Evolutionary conservation across 768 basidiomycete species (phyloP), one percentile per base, ranked within the genome.

Genomic region (Pseudohyphozyma bogoriensis): DNA sequence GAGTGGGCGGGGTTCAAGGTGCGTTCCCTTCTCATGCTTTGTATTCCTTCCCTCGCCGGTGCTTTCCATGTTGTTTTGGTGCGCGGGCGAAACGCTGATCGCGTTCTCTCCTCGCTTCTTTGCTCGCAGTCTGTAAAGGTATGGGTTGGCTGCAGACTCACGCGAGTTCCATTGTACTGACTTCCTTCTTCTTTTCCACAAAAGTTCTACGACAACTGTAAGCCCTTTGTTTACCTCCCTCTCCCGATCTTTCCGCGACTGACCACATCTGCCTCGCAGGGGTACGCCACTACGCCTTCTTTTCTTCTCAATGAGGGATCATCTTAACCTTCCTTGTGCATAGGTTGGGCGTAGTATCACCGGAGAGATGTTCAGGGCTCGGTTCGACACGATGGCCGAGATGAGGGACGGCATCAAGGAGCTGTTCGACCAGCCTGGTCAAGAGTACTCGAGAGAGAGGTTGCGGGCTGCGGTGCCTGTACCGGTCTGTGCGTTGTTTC

Each of bases 121-220:
- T n/a, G n/a, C n/a, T n/a, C n/a, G n/a, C n/a, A n/a, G n/a, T n/a
- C n/a, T n/a, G n/a, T n/a, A n/a, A n/a, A n/a, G n/a, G n/a, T n/a
- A n/a, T n/a, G n/a, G n/a, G n/a, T n/a, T n/a, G n/a, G n/a, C n/a
- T n/a, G n/a, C n/a, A n/a, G n/a, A n/a, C n/a, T n/a, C n/a, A n/a
- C n/a, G n/a, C n/a, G n/a, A n/a, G n/a, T n/a, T n/a, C n/a, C n/a
- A n/a, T n/a, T n/a, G n/a, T n/a, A n/a, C n/a, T n/a, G n/a, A n/a
- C n/a, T n/a, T n/a, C n/a, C n/a, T n/a, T n/a, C n/a, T n/a, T n/a
- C n/a, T n/a, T n/a, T n/a, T n/a, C n/a, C n/a, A n/a, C n/a, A n/a
- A n/a, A n/a, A n/a, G n/a, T n/a, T 60, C 49, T 67, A 67, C 56
- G 65, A 67, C 51, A 63, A 56, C 24, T 65, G 65, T 69, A 47